Evolutionary conservation across 2,329 filamentous ascomycete genomes (phyloP).

Genomic region (Arthrobotrys iridis): DNA sequence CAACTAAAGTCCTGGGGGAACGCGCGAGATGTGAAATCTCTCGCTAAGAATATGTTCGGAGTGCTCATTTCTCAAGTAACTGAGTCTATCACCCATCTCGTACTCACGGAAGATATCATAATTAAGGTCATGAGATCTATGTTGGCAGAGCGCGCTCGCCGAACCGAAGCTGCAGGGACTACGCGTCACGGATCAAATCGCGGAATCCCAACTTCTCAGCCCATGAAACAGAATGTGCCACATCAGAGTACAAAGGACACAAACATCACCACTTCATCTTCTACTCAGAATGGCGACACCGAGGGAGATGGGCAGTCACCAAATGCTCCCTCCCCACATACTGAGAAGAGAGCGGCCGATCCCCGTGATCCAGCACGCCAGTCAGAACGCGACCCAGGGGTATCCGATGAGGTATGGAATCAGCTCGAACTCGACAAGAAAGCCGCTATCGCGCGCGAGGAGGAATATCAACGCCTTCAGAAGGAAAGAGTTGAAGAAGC

Average conservation of each 20-base stretch:
- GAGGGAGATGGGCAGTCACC: slow-evolving; percentile 22
- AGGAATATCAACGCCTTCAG: slow-evolving; percentile 60
- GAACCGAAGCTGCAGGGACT: slow-evolving; percentile 38
- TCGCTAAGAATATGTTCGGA: slow-evolving; percentile 67
- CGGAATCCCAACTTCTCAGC: slow-evolving; percentile 4
- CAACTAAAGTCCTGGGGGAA: slow-evolving; percentile 70
- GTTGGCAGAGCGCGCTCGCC: slow-evolving; percentile 55
- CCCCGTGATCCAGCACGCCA: slow-evolving; percentile 18
- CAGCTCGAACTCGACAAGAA: slow-evolving; percentile 68
- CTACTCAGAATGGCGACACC: slow-evolving; percentile 21
- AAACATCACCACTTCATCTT: slow-evolving; percentile 25
- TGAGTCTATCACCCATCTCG: slow-evolving; percentile 47
- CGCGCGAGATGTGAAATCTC: slow-evolving; percentile 70
- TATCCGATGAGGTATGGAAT: slow-evolving; percentile 71
- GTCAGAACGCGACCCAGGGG: slow-evolving; percentile 67
- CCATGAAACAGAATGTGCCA: slow-evolving; percentile 27
- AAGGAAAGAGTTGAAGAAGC: slow-evolving; percentile 55
- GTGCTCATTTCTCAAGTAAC: slow-evolving; percentile 57
- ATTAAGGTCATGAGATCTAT: slow-evolving; percentile 56
- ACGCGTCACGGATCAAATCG: slow-evolving; percentile 24
- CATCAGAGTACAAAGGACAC: slow-evolving; percentile 23
- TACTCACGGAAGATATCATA: slow-evolving; percentile 53
- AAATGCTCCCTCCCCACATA: slow-evolving; percentile 20
- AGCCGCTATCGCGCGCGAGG: slow-evolving; percentile 54
- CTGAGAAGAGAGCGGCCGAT: slow-evolving; percentile 32